Conservation (phyloP, 2,329 filamentous ascomycete species). For the Bertia moriformis region DNA sequence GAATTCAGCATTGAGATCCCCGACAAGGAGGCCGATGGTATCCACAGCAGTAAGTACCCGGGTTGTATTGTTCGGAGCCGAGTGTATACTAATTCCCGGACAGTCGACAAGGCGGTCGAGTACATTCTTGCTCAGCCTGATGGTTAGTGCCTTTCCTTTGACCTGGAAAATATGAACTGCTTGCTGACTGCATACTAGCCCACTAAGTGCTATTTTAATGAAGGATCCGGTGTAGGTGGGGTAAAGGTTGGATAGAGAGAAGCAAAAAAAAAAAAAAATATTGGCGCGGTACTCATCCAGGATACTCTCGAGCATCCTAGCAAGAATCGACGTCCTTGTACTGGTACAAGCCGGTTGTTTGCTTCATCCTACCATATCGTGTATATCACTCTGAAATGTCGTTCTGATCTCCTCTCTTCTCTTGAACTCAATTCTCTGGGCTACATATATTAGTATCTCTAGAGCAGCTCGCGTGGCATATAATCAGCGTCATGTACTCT, state of each 20-base stretch:
- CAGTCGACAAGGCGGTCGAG: slow-evolving; percentile 62
- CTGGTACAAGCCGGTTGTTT: slow-evolving; percentile 1
- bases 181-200: background rate
- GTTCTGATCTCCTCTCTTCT: no score
- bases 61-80: slow-evolving; percentile 8
- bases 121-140: slow-evolving; percentile 65
- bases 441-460: no score
- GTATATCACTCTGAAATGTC: background rate
- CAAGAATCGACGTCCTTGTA: background rate
- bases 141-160: slow-evolving; percentile 32
- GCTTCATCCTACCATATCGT: background rate
- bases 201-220: no score
- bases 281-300: background rate
- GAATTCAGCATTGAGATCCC: slow-evolving; percentile 55
- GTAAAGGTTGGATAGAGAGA: background rate
- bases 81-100: slow-evolving; percentile 10
- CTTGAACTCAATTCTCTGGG: no score
- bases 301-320: background rate
- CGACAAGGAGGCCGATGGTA: slow-evolving; percentile 65
- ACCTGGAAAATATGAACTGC: background rate
- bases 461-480: no score
- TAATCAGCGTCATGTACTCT: no score
- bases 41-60: slow-evolving; percentile 52
- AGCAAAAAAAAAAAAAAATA: background rate
- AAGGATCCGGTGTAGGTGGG: no score